Evolutionary conservation across 192 early-diverging fungal species (phyloP).

Genomic region (Paraglomus occultum): DNA sequence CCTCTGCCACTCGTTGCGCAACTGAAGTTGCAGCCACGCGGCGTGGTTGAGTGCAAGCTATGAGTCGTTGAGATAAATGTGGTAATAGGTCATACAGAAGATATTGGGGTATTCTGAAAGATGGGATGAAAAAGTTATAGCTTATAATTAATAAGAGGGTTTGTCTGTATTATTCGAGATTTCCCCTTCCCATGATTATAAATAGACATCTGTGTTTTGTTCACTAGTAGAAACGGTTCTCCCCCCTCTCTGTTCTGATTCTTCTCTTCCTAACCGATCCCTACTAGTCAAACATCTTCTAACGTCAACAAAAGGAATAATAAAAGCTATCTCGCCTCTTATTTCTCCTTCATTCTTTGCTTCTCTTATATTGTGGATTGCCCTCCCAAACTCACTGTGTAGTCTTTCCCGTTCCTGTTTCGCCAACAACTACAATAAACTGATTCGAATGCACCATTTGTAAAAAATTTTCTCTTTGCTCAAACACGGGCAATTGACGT

Average conservation of each 20-base stretch:
- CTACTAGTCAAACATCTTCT: too few relatives aligned
- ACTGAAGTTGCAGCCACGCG: constrained; percentile 82
- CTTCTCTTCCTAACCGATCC: too few relatives aligned
- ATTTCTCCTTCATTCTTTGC: background rate
- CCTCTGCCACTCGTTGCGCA: constrained; percentile 77
- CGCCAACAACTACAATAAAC: constrained; percentile 86
- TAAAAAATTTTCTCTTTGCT: too few relatives aligned
- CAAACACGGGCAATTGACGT: too few relatives aligned
- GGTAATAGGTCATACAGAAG: constrained; percentile 67
- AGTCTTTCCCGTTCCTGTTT: constrained; percentile 97
- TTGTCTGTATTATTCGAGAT: too few relatives aligned
- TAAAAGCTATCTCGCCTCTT: background rate
- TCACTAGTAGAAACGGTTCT: too few relatives aligned
- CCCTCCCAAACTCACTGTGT: constrained; percentile 51
- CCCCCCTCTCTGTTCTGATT: too few relatives aligned
- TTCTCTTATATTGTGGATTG: background rate
- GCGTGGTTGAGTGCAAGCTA: constrained; percentile 84
- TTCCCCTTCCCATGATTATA: too few relatives aligned
- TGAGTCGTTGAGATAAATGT: constrained; percentile 50
- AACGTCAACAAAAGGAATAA: background rate
- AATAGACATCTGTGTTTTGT: too few relatives aligned
- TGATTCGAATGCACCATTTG: constrained; percentile 40
- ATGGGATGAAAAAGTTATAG: too few relatives aligned
- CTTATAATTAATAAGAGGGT: too few relatives aligned
- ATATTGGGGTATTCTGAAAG: constrained; percentile 82